Conservation (phyloP, 2,329 filamentous ascomycete species). For the Botrytis aclada region DNA sequence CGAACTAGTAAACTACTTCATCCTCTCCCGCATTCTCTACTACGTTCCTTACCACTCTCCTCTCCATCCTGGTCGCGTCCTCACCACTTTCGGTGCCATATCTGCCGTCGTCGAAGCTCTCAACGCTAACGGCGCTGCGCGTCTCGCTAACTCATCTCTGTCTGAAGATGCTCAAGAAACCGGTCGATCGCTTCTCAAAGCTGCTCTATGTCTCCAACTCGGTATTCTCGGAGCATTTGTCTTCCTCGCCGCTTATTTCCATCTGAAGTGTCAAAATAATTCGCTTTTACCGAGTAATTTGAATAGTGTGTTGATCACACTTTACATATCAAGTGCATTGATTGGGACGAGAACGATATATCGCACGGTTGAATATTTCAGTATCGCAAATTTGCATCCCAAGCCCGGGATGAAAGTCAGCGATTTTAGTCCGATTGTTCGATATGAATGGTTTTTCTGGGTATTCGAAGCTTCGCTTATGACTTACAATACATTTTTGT, state of each 20-base stretch:
- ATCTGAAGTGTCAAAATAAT: conserved; percentile 43
- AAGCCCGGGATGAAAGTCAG: conserved; percentile 35
- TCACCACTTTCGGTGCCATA: conserved; percentile 47
- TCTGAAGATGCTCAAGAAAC: conserved; percentile 40
- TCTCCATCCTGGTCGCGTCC: conserved; percentile 45
- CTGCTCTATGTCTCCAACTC: conserved; percentile 53
- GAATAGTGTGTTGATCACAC: conserved; percentile 42
- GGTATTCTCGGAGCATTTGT: conserved; percentile 50
- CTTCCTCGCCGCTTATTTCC: conserved; percentile 48
- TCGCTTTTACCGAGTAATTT: conserved; percentile 33
- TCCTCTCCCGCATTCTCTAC: conserved; percentile 57
- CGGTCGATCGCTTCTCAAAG: conserved; percentile 49
- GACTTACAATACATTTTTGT: conserved; percentile 49
- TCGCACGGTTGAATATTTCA: conserved; percentile 58
- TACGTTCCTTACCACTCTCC: conserved; percentile 60
- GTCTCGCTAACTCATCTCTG: conserved; percentile 47
- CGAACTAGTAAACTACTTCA: conserved; percentile 59
- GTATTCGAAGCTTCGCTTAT: conserved; percentile 55
- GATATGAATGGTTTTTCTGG: conserved; percentile 59
- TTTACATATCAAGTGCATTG: conserved; percentile 50
- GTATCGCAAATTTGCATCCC: conserved; percentile 43
- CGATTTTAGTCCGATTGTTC: conserved; percentile 46
- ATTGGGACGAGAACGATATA: conserved; percentile 55
- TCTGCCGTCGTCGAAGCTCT: conserved; percentile 49
- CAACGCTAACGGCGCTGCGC: conserved; percentile 48